Conservation (phyloP, 2,329 filamentous ascomycete genomes). For the Mycocentrospora acerina region DNA sequence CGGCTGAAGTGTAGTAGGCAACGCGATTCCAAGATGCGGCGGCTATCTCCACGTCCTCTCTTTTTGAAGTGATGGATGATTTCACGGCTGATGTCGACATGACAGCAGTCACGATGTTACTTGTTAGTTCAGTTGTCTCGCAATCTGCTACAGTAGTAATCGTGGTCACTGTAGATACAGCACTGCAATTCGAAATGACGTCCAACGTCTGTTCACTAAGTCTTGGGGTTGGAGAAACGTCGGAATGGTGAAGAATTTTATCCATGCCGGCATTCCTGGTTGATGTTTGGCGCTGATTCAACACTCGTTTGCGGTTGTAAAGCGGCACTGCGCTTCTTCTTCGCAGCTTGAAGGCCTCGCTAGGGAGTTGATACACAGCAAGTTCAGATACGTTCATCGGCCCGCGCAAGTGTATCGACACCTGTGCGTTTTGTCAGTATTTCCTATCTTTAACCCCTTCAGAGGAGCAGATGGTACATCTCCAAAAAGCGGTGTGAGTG, state of each 20-base stretch:
- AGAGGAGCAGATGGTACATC: conserved; percentile 56
- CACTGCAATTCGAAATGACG: conserved; percentile 6
- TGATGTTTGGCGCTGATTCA: conserved; percentile 5
- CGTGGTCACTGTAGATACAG: conserved; percentile 9
- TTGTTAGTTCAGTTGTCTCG: background rate
- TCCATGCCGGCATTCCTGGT: background rate
- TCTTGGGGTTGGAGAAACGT: background rate
- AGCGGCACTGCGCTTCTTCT: conserved; percentile 21
- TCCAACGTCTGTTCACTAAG: conserved; percentile 7
- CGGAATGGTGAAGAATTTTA: background rate
- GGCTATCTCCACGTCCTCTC: background rate
- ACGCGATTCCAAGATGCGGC: conserved; percentile 45
- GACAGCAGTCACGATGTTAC: too few relatives aligned
- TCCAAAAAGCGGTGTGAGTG: conserved; percentile 67
- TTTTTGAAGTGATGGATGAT: background rate
- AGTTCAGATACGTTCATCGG: conserved; percentile 67
- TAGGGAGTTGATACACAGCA: conserved; percentile 63
- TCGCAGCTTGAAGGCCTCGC: conserved; percentile 14
- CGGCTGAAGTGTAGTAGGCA: conserved; percentile 51
- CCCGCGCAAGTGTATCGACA: conserved; percentile 73
- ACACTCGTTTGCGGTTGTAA: conserved; percentile 14
- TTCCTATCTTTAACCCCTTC: too few relatives aligned
- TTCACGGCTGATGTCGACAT: too few relatives aligned
- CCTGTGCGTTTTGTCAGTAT: conserved; percentile 48
- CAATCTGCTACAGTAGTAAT: conserved; percentile 15